Percentiles rank a stretch among this genome's conserved stretches.
Evolutionary conservation across 2,329 filamentous ascomycete species (phyloP).

Genomic region (Alternaria sp.): DNA sequence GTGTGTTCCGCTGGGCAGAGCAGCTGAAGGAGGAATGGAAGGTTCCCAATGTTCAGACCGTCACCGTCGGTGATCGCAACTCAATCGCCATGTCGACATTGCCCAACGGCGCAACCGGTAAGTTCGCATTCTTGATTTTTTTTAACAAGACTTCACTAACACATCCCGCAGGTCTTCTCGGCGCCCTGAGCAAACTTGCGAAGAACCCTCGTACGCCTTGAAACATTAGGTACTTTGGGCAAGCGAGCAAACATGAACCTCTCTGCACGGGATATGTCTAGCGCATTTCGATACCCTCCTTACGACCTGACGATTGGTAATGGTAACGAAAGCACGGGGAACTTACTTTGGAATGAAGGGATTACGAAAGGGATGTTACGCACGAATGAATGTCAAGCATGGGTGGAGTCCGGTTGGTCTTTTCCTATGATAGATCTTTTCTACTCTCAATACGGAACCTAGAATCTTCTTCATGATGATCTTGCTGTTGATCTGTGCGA

Average conservation of each 20-base stretch:
- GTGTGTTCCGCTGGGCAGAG: slow-evolving; percentile 95
- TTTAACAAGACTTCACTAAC: slow-evolving; percentile 12
- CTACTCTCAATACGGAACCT: neutral
- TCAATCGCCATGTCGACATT: slow-evolving; percentile 86
- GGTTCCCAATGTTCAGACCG: slow-evolving; percentile 72
- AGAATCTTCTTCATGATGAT: neutral
- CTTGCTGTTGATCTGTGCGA: too few species aligned
- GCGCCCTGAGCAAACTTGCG: slow-evolving; percentile 36
- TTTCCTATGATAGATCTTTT: slow-evolving; percentile 3
- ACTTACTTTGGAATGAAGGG: neutral
- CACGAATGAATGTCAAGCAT: slow-evolving; percentile 8
- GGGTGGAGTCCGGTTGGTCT: slow-evolving; percentile 4
- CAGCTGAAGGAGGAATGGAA: slow-evolving; percentile 63
- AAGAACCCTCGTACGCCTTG: slow-evolving; percentile 21
- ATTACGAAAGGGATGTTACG: neutral
- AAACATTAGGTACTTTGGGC: neutral
- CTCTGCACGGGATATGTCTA: slow-evolving; percentile 1
- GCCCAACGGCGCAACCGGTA: slow-evolving; percentile 90
- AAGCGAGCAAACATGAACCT: neutral
- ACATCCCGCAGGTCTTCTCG: slow-evolving; percentile 33
- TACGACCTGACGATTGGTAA: slow-evolving; percentile 3
- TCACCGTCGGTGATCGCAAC: slow-evolving; percentile 84
- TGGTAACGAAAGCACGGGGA: neutral
- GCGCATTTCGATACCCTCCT: slow-evolving; percentile 5
- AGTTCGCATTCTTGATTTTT: slow-evolving; percentile 41